Evolutionary conservation across 345 rosid species (phyloP), one percentile per base, ranked within the genome.

Genomic region (Salix udensis): DNA sequence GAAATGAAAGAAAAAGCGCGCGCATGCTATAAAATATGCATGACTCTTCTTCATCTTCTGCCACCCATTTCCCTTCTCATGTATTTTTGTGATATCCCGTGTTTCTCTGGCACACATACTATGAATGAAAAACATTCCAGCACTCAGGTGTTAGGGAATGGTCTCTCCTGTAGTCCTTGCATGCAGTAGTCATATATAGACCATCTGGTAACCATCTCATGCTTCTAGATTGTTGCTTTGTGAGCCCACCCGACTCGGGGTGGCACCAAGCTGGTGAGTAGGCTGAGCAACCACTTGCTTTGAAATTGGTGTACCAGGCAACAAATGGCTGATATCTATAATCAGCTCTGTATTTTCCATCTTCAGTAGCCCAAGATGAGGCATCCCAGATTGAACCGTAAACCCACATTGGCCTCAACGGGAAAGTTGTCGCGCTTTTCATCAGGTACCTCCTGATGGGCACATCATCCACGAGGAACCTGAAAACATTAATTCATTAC

Each of bases 311-410:
- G 79, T 88, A 96, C 72, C 72, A 76, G 1, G 94, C 98, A 46
- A 91, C 28, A 26, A 96, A 96, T 2, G 99, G 99, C 53, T 96
- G 99, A 84, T 92, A 96, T 23, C 75, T 85, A 19, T 93, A 93
- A 67, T 96, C 91, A 0, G 94, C 98, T 85, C 89, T 96, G 92
- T 96, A 96, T 83, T 88, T 96, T 19, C 99, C 98, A 72, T 96
- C 88, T 31, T 96, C 99, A 0, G 99, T 96, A 9, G 99, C 99
- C 99, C 99, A 96, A 2, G 96, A 87, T 6, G 99, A 93, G 4
- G 99, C 99, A 53, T 96, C 99, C 99, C 99, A 96, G 70, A 96
- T 96, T 61, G 99, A 96, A 74, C 98, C 97, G 76, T 96, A 93
- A 3, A 92, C 83, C 96, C 97, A 92, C 97, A 93, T 93, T 77